Evolutionary conservation across 495 filamentous ascomycete genomes (phyloP), one percentile per base, ranked within the genome.

Genomic region (Aspergillus campestris): DNA sequence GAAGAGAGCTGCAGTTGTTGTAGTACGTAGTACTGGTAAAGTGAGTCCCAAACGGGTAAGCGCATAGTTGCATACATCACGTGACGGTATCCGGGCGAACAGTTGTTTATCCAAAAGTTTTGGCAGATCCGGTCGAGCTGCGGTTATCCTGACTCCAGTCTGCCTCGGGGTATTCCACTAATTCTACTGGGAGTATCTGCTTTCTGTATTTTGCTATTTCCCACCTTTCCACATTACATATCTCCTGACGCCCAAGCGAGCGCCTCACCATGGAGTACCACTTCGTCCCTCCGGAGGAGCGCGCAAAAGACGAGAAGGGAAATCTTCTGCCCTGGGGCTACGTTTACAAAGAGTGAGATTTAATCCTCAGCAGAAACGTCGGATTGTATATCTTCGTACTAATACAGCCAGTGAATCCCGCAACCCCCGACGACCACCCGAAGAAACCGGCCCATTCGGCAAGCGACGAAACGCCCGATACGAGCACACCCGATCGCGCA

Each of bases 371-470:
- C 18, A 24, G n/a, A 24, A 2, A 24, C 18, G 18, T 24, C 4
- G 4, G 18, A 24, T 24, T 24, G 18, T 24, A 4, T 4, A 24
- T 1, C 18, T 4, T 4, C 18, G 18, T 24, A 41, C 29, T 18
- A 28, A 30, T 50, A 29, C 14, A 18, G 28, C 7, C 30, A 72
- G 70, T 56, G 69, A 72, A 60, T 60, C 63, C 44, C 65, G 64
- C 34, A 71, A 72, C 41, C 67, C 67, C 31, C 70, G 74, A 43
- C 66, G 73, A 47, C 65, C 75, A 47, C 69, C 71, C 9, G 75
- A 78, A 60, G 81, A 83, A 63, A 74, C 68, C 49, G 81, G 81
- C 8, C 77, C 81, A 6, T 84, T 84, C 56, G 81, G 81, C 45
- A 72, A 66, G 45, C 62, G 73, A 50, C 62, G 71, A 31, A 76